Evolutionary conservation across 2,329 filamentous ascomycete species (phyloP), one percentile per base, ranked within the genome.

Genomic region (Penicillium sp.): DNA sequence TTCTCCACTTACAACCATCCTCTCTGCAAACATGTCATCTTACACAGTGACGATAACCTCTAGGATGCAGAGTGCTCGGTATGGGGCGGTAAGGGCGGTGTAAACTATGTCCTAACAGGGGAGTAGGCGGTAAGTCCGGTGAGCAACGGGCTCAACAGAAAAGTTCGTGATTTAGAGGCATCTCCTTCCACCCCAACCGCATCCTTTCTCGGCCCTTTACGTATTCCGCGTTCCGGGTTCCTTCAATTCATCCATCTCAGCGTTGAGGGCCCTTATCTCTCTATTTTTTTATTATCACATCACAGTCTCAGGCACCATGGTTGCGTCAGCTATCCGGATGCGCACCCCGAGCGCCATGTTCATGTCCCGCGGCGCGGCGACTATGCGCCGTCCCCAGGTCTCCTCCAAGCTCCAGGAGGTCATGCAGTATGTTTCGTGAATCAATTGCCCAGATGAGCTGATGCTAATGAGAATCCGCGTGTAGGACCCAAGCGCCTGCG

Each of bases 251-350:
- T 44, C 61, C 52, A 56, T 52, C 32, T 59, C 50, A 57, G 63
- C 53, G 55, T 61, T 38, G 59, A 63, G 67, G 65, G 61, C 51
- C 57, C 57, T 42, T 57, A 63, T 49, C 60, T 59, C 56, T 54
- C 43, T 43, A 43, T 51, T 55, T 58, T 62, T 44, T 54, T 60
- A 45, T 59, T 56, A 52, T 63, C 57, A 67, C 67, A 66, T 11
- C 34, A 36, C n/a, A 67, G 63, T 62, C 59, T 49, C 49, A 49
- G 62, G 67, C 74, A 79, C 75, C 71, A 85, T 85, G 82, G 81
- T 82, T 73, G 81, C 82, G 67, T 72, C 74, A 66, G 72, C 71
- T 67, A 70, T 77, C 60, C 71, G 77, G 63, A 76, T 77, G 71
- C 75, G 76, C 67, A 72, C 70, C 55, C 71, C 73, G 59, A 72